Evolutionary conservation across 495 filamentous ascomycete genomes (phyloP), one percentile per base, ranked within the genome.

Genomic region (Xylaria acuta): DNA sequence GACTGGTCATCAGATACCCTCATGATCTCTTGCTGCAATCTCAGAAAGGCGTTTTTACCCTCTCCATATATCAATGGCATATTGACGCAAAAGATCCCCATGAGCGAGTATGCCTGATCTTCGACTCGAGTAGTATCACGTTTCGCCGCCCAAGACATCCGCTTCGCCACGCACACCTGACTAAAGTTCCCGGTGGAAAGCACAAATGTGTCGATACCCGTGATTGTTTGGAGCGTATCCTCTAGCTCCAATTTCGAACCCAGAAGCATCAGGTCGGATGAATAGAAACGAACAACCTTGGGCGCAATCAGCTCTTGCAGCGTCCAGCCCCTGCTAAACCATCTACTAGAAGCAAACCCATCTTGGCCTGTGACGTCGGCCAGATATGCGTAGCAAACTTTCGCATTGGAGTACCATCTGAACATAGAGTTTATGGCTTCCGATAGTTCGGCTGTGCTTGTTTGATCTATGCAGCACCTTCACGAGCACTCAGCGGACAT

Each of bases 271-370:
- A 81, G 84, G 12, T 69, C 45, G 1, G 9, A 6, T 12, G 78
- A 72, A 67, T 75, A 83, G 67, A 86, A 85, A 0, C 63, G 20
- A 2, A 85, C 22, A 0, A 71, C 20, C 4, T 8, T 20, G 0
- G 81, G 80, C 0, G 82, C 80, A 12, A 86, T 68, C 0, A 85
- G 77, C 69, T 85, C 82, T 51, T 85, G 81, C 30, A 85, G 54
- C 4, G 82, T 84, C 81, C 82, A 86, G 0, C 83, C 83, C 49
- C 84, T 71, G 1, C 68, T 76, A 49, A 85, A 84, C 82, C 84
- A 85, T 5, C 72, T 73, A 58, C 77, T 70, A 18, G 5, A 56
- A 25, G 47, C n/a, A 40, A 67, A 27, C 9, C n/a, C 41, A n/a
- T 53, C 34, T 59, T 27, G 16, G 20, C 22, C 14, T 9, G 67